phyloP scores from a whole-genome alignment of 306 rosid species.

The Fragaria vesca region DNA sequence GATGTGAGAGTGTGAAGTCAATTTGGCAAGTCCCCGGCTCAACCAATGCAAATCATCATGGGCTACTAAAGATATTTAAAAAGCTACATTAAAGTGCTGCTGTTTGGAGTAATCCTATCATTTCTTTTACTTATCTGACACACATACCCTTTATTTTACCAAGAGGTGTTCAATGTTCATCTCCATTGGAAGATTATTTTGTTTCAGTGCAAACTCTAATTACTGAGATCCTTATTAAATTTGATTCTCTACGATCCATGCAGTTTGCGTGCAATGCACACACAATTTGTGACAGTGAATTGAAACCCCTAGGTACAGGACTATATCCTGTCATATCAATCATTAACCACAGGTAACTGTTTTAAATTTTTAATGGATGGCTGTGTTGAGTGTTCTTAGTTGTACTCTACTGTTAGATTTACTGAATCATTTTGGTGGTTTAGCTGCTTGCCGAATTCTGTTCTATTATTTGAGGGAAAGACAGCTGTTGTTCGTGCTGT shows the following conservation, averaged over 20 bases:
- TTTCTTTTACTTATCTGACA: not conserved
- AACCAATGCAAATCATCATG: not conserved
- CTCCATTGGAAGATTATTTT: conserved; percentile 8
- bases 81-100: not conserved
- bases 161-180: not conserved
- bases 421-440: conserved; percentile 35
- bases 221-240: conserved; percentile 24
- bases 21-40: not conserved
- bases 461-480: conserved; percentile 80
- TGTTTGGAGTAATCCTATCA: not conserved
- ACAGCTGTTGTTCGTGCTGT: conserved; percentile 75
- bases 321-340: conserved; percentile 84
- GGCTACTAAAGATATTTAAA: not conserved
- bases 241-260: conserved; percentile 34
- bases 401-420: conserved; percentile 18
- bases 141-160: not conserved
- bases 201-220: not conserved
- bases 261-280: conserved; percentile 98
- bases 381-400: conserved; percentile 1
- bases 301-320: conserved; percentile 91
- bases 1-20: not conserved
- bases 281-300: conserved; percentile 87
- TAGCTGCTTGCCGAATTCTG: conserved; percentile 84
- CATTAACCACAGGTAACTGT: conserved; percentile 81
- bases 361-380: not conserved